Evolutionary conservation across 2,329 filamentous ascomycete genomes (phyloP).

Genomic region (Fusarium illudens): DNA sequence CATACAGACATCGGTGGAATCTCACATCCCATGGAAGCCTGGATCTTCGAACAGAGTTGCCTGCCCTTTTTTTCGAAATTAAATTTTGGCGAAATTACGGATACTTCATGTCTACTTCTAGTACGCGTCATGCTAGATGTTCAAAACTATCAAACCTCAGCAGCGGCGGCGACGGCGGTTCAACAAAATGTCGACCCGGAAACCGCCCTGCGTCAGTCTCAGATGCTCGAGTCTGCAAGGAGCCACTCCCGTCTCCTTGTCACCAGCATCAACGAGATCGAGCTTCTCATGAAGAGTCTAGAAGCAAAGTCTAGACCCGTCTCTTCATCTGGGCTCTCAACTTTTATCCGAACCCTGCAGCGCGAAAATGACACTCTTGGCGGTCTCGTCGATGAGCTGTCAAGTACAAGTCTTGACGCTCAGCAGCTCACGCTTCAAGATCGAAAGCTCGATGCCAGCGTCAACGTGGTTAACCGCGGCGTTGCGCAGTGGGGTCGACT

Average conservation of each 20-base stretch:
- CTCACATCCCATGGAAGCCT: not conserved
- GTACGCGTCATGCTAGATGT: conserved; percentile 4
- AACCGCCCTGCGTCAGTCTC: conserved; percentile 8
- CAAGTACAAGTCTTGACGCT: conserved; percentile 13
- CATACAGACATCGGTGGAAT: conserved; percentile 1
- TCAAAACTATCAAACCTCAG: not conserved
- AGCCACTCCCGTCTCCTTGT: conserved; percentile 10
- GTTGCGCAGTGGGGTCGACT: conserved; percentile 45
- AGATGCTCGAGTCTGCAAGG: conserved; percentile 28
- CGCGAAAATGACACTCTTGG: conserved; percentile 19
- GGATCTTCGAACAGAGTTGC: not conserved
- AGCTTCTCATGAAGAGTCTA: conserved; percentile 4
- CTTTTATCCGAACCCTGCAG: conserved; percentile 21
- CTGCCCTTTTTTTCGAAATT: not conserved
- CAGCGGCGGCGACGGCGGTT: not conserved
- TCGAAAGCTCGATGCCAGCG: conserved; percentile 39
- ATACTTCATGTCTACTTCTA: not conserved
- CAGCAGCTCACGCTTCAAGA: conserved; percentile 8
- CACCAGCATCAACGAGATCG: conserved; percentile 11
- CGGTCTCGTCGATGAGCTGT: conserved; percentile 17
- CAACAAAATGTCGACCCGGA: conserved; percentile 11
- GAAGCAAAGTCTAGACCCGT: conserved; percentile 22
- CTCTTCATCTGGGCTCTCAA: conserved; percentile 21
- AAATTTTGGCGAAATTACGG: not conserved
- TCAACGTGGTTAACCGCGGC: conserved; percentile 34